These are phyloP conservation scores for Claviceps cyperi DNA, from an alignment of 2,329 filamentous ascomycete species.

Conservation along the genomic window DNA sequence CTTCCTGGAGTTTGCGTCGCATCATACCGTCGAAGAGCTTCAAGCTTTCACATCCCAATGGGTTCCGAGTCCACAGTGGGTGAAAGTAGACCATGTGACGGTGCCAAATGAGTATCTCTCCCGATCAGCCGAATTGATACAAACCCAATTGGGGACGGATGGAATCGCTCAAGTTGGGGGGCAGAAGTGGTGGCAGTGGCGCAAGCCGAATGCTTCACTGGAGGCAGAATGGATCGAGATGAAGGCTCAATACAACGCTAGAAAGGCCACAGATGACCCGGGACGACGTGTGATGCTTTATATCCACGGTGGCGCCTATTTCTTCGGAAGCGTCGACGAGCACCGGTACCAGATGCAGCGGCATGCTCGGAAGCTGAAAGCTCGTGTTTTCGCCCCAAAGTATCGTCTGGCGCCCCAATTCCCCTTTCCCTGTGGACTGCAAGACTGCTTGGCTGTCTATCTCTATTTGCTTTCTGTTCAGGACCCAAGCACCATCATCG, in stretches of 20 bases:
- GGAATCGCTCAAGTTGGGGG: constrained; percentile 69
- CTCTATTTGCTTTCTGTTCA: constrained; percentile 65
- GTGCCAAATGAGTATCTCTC: constrained; percentile 51
- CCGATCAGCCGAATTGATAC: constrained; percentile 51
- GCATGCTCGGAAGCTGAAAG: constrained; percentile 86
- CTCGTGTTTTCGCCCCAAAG: constrained; percentile 69
- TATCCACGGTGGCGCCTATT: constrained; percentile 88
- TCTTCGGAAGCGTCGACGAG: constrained; percentile 88
- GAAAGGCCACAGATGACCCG: constrained; percentile 44
- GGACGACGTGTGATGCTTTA: constrained; percentile 78
- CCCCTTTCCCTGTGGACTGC: constrained; percentile 83
- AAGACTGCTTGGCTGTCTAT: constrained; percentile 83
- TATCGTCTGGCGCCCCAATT: constrained; percentile 89
- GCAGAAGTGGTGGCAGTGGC: constrained; percentile 80
- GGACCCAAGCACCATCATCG: constrained; percentile 65
- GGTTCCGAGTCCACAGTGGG: constrained; percentile 82
- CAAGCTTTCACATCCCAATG: constrained; percentile 85
- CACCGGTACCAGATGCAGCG: constrained; percentile 97
- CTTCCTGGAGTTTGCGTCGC: constrained; percentile 73
- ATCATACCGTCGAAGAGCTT: constrained; percentile 83
- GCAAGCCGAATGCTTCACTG: constrained; percentile 48
- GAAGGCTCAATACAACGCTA: constrained; percentile 56
- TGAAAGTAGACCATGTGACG: constrained; percentile 56
- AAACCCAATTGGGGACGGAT: constrained; percentile 60
- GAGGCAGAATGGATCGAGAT: constrained; percentile 95